Conservation (phyloP, 1,284 basidiomycete species). For the Leccinum pseudoinsigne region DNA sequence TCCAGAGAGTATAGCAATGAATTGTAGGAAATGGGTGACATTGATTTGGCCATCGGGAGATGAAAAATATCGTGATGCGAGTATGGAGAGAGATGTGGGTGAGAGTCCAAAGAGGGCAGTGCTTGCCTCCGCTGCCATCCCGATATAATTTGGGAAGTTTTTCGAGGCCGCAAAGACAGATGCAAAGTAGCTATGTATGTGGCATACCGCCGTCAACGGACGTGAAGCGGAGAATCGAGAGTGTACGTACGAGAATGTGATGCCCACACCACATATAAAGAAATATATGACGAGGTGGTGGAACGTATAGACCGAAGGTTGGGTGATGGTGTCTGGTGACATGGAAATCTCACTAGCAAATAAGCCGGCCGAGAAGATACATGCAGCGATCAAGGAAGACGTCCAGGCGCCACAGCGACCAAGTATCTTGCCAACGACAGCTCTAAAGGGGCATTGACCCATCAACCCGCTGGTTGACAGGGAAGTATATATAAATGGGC, state of each 20-base stretch:
- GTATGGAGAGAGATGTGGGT: constrained; percentile 65
- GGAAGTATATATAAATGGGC: background rate
- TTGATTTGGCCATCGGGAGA: constrained; percentile 48
- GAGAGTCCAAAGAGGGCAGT: constrained; percentile 77
- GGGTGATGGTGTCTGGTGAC: constrained; percentile 36
- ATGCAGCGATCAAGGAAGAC: constrained; percentile 62
- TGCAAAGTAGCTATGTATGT: constrained; percentile 62
- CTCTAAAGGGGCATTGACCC: constrained; percentile 67
- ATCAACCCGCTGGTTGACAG: constrained; percentile 54
- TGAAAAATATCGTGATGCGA: constrained; percentile 64
- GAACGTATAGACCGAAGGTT: constrained; percentile 46
- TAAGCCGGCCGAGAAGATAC: constrained; percentile 53
- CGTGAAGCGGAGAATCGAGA: background rate
- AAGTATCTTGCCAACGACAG: constrained; percentile 56
- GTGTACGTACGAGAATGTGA: constrained; percentile 64
- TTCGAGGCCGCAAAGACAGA: constrained; percentile 73
- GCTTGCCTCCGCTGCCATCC: constrained; percentile 63
- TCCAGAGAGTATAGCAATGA: constrained; percentile 55
- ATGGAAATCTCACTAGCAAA: constrained; percentile 58
- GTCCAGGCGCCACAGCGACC: constrained; percentile 60
- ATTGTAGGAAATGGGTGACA: constrained; percentile 54
- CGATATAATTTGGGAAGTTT: constrained; percentile 61
- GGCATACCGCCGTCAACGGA: constrained; percentile 1
- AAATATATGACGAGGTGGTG: constrained; percentile 57
- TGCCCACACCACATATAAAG: constrained; percentile 63